Conservation (phyloP, 2,329 filamentous ascomycete species). For the Phyllosticta capitalensis region DNA sequence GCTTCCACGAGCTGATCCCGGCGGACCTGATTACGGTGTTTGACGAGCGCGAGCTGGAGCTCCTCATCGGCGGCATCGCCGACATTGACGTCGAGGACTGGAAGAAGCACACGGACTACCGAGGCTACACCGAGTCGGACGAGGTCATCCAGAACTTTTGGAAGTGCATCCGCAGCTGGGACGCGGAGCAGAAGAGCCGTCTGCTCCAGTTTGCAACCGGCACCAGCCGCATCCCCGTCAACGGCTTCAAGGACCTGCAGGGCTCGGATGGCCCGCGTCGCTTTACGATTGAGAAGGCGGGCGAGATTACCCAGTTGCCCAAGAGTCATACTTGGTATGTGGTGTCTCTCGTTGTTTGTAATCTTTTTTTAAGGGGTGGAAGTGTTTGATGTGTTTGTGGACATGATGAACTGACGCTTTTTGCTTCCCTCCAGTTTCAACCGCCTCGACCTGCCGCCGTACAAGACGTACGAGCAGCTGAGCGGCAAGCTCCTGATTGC, state of each 20-base stretch:
- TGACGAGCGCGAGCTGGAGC: conserved; percentile 91
- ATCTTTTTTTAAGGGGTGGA: conserved; percentile 10
- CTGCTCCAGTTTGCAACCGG: conserved; percentile 94
- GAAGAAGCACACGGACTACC: conserved; percentile 99
- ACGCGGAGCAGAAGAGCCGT: conserved; percentile 95
- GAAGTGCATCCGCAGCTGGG: conserved; percentile 94
- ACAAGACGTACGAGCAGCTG: conserved; percentile 78
- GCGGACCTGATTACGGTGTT: conserved; percentile 97
- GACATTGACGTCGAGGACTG: conserved; percentile 99
- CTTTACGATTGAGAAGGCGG: conserved; percentile 97
- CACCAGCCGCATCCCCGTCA: conserved; percentile 95
- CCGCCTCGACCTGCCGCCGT: conserved; percentile 85
- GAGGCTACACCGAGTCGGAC: conserved; percentile 94
- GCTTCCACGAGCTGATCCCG: conserved; percentile 95
- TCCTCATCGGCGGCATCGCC: conserved; percentile 97
- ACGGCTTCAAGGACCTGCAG: conserved; percentile 98
- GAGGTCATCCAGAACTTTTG: conserved; percentile 98
- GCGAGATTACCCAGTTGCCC: conserved; percentile 79
- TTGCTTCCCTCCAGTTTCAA: conserved; percentile 65
- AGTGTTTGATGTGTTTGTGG: neutral
- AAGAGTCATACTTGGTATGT: conserved; percentile 97
- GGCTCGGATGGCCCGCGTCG: conserved; percentile 89
- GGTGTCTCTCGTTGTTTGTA: neutral
- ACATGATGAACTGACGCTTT: neutral
- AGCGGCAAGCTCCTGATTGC: conserved; percentile 90